A percentile compares a stretch with the other conserved stretches of the same genome.
These are phyloP conservation scores for Colletotrichum chlorophyti DNA, from an alignment of 2,329 filamentous ascomycete genomes.

Conservation along the genomic window DNA sequence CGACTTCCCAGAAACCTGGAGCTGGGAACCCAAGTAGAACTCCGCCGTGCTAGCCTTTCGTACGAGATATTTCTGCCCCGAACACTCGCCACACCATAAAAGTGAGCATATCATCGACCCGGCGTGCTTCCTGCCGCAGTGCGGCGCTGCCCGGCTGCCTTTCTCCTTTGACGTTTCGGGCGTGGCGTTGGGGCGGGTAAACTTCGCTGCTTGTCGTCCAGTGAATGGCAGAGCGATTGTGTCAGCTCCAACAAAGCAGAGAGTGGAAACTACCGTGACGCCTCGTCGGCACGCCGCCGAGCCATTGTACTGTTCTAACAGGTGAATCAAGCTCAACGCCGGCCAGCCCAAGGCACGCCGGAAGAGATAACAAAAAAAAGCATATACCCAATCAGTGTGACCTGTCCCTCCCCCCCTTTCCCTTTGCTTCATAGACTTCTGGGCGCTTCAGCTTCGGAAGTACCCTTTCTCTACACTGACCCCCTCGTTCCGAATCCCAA, in stretches of 20 bases:
- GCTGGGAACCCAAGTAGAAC: background rate
- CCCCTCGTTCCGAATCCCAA: no score
- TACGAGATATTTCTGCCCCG: background rate
- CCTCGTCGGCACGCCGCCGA: constrained; percentile 18
- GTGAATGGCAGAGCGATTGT: background rate
- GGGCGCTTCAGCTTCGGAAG: background rate
- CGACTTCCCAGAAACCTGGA: background rate
- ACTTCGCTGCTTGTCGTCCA: background rate
- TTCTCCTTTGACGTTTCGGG: constrained; percentile 17
- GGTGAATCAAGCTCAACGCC: constrained; percentile 21
- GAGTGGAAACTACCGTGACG: background rate
- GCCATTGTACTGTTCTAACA: constrained; percentile 10
- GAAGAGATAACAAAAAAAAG: constrained; percentile 15
- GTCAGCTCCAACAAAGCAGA: background rate
- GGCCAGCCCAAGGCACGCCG: constrained; percentile 13
- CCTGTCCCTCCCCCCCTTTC: constrained; percentile 6
- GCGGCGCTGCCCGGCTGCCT: constrained; percentile 16
- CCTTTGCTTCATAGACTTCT: background rate
- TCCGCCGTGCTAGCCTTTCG: constrained; percentile 5
- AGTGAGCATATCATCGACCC: background rate
- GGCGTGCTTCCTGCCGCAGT: constrained; percentile 13
- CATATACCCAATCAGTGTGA: constrained; percentile 16
- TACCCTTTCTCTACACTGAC: background rate
- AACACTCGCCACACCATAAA: background rate
- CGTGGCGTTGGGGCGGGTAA: constrained; percentile 5